phyloP scores from a whole-genome alignment of 495 filamentous ascomycete species.

The Endocarpon pusillum region DNA sequence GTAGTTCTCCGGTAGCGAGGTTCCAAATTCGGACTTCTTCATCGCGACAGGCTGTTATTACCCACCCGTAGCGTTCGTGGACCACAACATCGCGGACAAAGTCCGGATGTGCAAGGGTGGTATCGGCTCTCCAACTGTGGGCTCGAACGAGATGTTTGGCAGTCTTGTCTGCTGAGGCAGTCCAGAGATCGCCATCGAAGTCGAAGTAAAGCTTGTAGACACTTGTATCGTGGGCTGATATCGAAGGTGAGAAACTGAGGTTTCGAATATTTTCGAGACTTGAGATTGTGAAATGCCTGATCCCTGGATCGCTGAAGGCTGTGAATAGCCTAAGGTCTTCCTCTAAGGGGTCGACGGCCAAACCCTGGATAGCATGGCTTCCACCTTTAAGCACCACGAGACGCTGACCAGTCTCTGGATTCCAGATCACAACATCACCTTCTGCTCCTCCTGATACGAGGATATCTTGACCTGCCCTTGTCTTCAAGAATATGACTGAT shows the following conservation, averaged over 20 bases:
- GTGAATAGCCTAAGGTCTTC: slow-evolving; percentile 44
- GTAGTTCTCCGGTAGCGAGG: slow-evolving; percentile 49
- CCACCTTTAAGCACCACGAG: slow-evolving; percentile 65
- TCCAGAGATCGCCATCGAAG: slow-evolving; percentile 67
- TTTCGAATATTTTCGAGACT: slow-evolving; percentile 24
- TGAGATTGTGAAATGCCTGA: slow-evolving; percentile 39
- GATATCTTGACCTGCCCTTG: slow-evolving; percentile 33
- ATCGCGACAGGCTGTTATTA: slow-evolving; percentile 79
- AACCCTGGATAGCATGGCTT: slow-evolving; percentile 55
- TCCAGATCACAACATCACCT: slow-evolving; percentile 70
- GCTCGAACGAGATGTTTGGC: slow-evolving; percentile 54
- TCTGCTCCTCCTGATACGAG: slow-evolving; percentile 81
- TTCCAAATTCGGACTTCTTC: slow-evolving; percentile 91
- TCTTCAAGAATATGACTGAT: slow-evolving; percentile 32
- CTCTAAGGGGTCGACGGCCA: slow-evolving; percentile 50
- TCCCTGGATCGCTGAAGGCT: slow-evolving; percentile 69
- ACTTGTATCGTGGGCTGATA: slow-evolving; percentile 76
- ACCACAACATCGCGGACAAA: slow-evolving; percentile 72
- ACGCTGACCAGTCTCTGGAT: slow-evolving; percentile 44
- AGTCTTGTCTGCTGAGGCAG: slow-evolving; percentile 72
- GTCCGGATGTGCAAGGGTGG: slow-evolving; percentile 62
- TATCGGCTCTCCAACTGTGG: slow-evolving; percentile 49
- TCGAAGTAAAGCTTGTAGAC: slow-evolving; percentile 69
- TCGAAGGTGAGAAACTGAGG: slow-evolving; percentile 31
- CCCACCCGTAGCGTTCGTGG: slow-evolving; percentile 54